Conservation (phyloP, 306 rosid species). For the Biancaea sappan region DNA sequence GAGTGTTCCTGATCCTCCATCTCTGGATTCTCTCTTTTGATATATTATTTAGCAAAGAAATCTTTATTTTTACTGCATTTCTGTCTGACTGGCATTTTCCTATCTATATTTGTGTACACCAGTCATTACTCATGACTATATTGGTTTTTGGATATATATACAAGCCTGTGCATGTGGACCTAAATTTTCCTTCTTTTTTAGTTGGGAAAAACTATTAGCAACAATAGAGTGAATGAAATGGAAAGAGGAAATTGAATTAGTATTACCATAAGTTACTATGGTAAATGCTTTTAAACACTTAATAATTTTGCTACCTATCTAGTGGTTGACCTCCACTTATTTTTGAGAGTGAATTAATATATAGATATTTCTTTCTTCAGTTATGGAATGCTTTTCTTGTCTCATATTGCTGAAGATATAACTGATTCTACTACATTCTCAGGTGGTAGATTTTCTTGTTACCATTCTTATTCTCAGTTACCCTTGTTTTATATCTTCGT, state of each 20-base stretch:
- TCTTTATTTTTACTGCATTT: background rate
- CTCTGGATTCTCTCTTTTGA: constrained; percentile 14
- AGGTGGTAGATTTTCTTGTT: constrained; percentile 56
- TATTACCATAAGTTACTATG: constrained; percentile 5
- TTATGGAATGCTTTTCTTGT: constrained; percentile 82
- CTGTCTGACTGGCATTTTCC: constrained; percentile 25
- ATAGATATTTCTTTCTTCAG: constrained; percentile 42
- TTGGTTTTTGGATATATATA: constrained; percentile 21
- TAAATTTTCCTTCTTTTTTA: background rate
- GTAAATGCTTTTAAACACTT: constrained; percentile 8
- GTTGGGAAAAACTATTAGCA: background rate
- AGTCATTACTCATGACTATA: constrained; percentile 10
- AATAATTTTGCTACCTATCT: constrained; percentile 10
- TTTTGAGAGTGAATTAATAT: constrained; percentile 36
- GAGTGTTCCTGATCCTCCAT: background rate
- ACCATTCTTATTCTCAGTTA: constrained; percentile 8
- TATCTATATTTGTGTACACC: background rate
- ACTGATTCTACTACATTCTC: constrained; percentile 79
- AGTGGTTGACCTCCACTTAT: constrained; percentile 9
- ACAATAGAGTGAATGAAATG: background rate
- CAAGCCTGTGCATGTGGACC: constrained; percentile 3
- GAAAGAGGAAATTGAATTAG: background rate
- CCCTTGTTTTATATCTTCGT: constrained; percentile 18
- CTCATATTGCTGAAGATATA: constrained; percentile 82
- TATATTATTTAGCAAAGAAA: background rate